Base-by-base conservation (phyloP, 1,284 basidiomycete genomes). In the Crepidotus sp. region DNA sequence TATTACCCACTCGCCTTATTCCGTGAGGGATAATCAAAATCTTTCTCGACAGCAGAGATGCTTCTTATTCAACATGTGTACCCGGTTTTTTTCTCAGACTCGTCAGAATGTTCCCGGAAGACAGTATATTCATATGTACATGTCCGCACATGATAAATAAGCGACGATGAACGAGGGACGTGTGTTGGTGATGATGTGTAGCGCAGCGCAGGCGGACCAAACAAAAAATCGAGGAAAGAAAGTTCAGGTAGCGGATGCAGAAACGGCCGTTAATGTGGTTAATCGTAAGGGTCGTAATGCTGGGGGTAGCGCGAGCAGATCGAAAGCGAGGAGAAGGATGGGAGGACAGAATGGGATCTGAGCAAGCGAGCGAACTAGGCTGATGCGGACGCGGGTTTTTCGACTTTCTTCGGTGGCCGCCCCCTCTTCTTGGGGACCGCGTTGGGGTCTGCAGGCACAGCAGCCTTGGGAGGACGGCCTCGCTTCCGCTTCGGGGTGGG, bases 401-500 rank as follows among this genome's bases (percentile, higher is more conserved):
- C 46, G 36, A 36, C 46, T 59, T 74, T 76, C 74, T 86, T 86
- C 58, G 77, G 75, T 55, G 82, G 83, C 55, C 82, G 71, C 40
- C 81, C 82, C 53, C 79, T 69, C 67, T 77, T 85, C 73, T 70
- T 80, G 40, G 50, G 50, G 74, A 77, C 82, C 46, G 63, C 59
- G 54, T 59, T 63, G 48, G 70, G 52, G 56, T 75, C 76, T 29
- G 57, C 58, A 14, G 40, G 36, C 8, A 22, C 35, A 1, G 43
- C 14, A 1, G 48, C 22, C 32, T 53, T 52, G 21, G 79, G 81
- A 46, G 83, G 84, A 53, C 84, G 76, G 34, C 83, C 84, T 53
- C 84, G 70, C 61, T 71, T 76, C 54, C 79, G 73, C 63, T 86
- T 86, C 39, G 70, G 66, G 17, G 70, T 63, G 43, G 72, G 72